Evolutionary conservation across 2,329 filamentous ascomycete genomes (phyloP).

Genomic region (Thyridium curvatum): DNA sequence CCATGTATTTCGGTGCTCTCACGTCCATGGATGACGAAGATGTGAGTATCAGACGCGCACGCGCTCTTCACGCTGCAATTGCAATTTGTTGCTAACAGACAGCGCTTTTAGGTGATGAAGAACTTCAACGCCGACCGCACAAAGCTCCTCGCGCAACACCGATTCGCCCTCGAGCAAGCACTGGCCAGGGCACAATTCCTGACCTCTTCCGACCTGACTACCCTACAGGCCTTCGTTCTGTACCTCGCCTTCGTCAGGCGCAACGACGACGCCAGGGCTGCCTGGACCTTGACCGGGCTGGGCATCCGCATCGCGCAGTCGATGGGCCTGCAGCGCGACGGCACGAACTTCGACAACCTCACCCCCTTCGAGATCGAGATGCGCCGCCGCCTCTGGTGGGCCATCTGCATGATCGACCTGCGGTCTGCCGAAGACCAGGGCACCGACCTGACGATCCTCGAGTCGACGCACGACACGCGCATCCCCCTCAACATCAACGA

Average conservation of each 20-base stretch:
- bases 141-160: constrained; percentile 38
- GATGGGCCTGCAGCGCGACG: constrained; percentile 53
- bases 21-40: constrained; percentile 55
- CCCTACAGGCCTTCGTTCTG: constrained; percentile 55
- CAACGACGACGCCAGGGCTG: constrained; percentile 44
- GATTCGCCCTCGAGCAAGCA: constrained; percentile 51
- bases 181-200: constrained; percentile 57
- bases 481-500: constrained; percentile 54
- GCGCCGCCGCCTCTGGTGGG: constrained; percentile 57
- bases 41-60: constrained; percentile 25
- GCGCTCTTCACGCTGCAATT: too few species aligned
- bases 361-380: constrained; percentile 57
- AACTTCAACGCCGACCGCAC: constrained; percentile 44
- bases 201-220: constrained; percentile 49
- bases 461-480: constrained; percentile 43
- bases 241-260: constrained; percentile 49
- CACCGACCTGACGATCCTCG: constrained; percentile 38
- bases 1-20: constrained; percentile 53
- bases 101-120: constrained; percentile 42
- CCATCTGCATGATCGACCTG: constrained; percentile 52
- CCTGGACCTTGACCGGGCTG: constrained; percentile 59
- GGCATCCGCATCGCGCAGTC: constrained; percentile 50
- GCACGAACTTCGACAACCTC: constrained; percentile 42
- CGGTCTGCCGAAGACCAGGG: constrained; percentile 55
- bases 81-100: too few species aligned